phyloP scores from a whole-genome alignment of 208 protist species.

The Leishmania mexicana region DNA sequence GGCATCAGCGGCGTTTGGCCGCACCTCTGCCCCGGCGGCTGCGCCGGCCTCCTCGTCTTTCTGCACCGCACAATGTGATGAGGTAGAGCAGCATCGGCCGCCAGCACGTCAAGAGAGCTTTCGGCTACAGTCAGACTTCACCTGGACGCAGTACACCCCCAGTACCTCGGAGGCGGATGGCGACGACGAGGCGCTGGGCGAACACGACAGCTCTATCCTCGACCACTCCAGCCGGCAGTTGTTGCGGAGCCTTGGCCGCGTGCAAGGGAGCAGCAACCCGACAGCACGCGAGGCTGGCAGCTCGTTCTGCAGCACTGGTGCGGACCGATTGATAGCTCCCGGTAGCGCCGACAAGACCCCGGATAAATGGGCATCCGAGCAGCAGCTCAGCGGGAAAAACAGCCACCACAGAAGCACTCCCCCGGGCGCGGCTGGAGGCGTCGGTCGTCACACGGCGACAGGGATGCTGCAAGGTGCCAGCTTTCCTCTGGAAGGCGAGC shows the following conservation, averaged over 20 bases:
- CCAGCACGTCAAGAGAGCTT: constrained; percentile 22
- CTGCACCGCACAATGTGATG: background rate
- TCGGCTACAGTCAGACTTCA: constrained; percentile 24
- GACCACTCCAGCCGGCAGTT: background rate
- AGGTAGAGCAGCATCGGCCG: background rate
- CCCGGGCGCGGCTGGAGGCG: background rate
- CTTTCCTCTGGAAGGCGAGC: constrained; percentile 13
- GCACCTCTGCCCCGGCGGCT: background rate
- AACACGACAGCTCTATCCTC: constrained; percentile 5
- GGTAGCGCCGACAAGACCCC: background rate
- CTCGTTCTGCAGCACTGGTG: background rate
- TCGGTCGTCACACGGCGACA: background rate
- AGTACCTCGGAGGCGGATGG: constrained; percentile 22
- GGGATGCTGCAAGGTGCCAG: background rate
- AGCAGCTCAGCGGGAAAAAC: constrained; percentile 6
- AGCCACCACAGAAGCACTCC: constrained; percentile 4
- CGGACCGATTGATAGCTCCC: background rate
- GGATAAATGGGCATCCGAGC: constrained; percentile 9
- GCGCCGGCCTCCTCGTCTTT: background rate
- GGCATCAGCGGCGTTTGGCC: background rate
- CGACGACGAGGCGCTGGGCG: background rate
- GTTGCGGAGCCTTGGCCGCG: constrained; percentile 4
- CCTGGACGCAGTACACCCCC: constrained; percentile 37
- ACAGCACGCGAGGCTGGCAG: background rate
- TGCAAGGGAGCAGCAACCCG: background rate